Evolutionary conservation across 73 alveolate genomes (phyloP).

Genomic region (Durusdinium trenchii): DNA sequence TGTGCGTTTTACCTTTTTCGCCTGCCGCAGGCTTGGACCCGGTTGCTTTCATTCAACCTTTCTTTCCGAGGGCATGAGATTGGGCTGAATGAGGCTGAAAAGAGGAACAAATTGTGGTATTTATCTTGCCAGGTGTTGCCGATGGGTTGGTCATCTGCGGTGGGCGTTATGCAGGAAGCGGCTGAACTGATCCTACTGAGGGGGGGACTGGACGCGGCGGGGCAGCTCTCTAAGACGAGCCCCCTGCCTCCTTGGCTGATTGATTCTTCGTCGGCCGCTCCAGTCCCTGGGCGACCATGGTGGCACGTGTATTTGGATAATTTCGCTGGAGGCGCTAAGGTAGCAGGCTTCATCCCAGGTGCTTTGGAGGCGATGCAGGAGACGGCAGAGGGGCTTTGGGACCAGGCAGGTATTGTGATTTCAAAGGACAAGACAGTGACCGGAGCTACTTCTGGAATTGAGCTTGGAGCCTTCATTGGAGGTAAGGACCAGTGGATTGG

Average conservation of each 20-base stretch:
- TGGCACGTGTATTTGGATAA: background rate
- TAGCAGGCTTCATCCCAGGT: background rate
- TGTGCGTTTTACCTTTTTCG: background rate
- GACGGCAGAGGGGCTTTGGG: background rate
- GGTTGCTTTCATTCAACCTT: background rate
- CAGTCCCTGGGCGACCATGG: background rate
- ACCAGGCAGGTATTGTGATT: background rate
- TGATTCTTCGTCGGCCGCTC: background rate
- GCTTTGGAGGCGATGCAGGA: background rate
- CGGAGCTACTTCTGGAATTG: no score
- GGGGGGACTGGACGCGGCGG: background rate
- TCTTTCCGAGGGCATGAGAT: background rate
- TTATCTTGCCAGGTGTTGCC: conserved; percentile 5
- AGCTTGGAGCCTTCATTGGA: no score
- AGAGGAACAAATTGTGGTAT: background rate
- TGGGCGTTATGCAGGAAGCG: conserved; percentile 5
- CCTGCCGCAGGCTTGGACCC: background rate
- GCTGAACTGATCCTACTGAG: background rate
- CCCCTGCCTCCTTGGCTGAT: background rate
- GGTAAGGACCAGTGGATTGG: no score
- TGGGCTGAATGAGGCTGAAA: background rate
- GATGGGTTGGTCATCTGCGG: conserved; percentile 36
- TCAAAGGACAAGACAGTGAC: background rate
- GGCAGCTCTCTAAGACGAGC: background rate
- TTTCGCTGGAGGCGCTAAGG: background rate